Base-by-base conservation (phyloP, 352 stramenopile genomes). In the Detonula confervacea region DNA sequence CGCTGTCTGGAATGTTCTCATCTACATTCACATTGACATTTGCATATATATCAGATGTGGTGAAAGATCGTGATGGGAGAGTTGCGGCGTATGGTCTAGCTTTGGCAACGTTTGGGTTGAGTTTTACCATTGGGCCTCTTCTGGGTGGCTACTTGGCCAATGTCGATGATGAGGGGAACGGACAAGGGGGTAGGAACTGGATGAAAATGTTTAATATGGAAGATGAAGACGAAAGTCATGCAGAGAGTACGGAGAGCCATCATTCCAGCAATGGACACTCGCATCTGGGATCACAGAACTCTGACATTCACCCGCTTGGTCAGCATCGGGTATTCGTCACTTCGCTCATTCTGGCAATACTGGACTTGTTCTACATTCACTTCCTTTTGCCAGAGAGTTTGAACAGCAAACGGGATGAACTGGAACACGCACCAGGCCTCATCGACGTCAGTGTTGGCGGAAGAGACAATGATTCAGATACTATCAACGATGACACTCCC, bases 11-110 rank as follows among this genome's bases (percentile, higher is more conserved):
- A 51, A 74, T 95, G 14, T 96, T 96, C 72, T 86, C 88, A 16
- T 91, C 83, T 14, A 97, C 94, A n/a, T 97, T 97, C 75, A 92
- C 94, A 8, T 62, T 96, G 16, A 90, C 91, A 44, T 97, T 97
- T 89, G 91, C 92, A 2, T 97, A 97, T 73, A 97, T 97, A 57
- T 88, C 85, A 16, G 94, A 97, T 80, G 89, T 93, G 16, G 89
- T 96, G 3, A 74, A 81, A 47, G 59, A 85, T 62, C 81, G 79
- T 35, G 64, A 92, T 64, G 81, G 90, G 51, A 84, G 92, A 20
- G 93, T 95, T 16, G 87, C 90, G 9, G 94, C 92, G 0, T 97
- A 95, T 83, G 94, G 94, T 25, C 47, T 96, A 25, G 94, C 94
- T 27, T 74, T 97, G 44, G 93, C 92, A 6, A 96, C 89, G 4